These are phyloP conservation scores for Leishmania braziliensis DNA, from an alignment of 208 protist genomes.

Conservation along the genomic window DNA sequence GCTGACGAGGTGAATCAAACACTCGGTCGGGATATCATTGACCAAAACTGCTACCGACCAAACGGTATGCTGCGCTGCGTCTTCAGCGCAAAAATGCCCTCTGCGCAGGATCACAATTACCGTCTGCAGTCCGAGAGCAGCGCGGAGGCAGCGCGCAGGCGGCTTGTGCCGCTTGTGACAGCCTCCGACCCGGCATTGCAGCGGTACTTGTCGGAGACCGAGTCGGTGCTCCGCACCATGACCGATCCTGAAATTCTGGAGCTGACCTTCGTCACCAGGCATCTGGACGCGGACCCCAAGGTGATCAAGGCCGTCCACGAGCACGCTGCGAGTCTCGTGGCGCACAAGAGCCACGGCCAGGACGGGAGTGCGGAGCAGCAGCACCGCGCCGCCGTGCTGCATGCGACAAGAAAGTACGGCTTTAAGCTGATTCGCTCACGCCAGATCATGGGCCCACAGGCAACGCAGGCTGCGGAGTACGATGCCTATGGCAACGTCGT, in stretches of 20 bases:
- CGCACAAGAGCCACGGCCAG: constrained; percentile 8
- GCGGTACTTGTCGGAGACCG: constrained; percentile 50
- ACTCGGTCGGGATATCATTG: constrained; percentile 61
- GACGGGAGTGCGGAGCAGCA: constrained; percentile 16
- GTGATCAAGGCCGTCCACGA: constrained; percentile 28
- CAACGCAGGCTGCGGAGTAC: constrained; percentile 56
- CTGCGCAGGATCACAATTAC: constrained; percentile 28
- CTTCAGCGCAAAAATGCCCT: constrained; percentile 65
- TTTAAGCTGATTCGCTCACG: constrained; percentile 61
- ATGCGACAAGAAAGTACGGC: constrained; percentile 28
- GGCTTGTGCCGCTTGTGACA: constrained; percentile 48
- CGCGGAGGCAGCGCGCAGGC: constrained; percentile 24
- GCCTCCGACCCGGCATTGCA: constrained; percentile 57
- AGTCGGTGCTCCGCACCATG: constrained; percentile 52
- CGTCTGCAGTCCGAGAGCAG: constrained; percentile 8
- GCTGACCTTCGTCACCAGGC: constrained; percentile 65
- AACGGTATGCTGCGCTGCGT: constrained; percentile 85
- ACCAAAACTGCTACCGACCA: constrained; percentile 71
- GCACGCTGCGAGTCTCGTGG: constrained; percentile 18
- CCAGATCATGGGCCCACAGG: constrained; percentile 58
- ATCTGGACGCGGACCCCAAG: constrained; percentile 36
- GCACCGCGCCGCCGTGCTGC: constrained; percentile 24
- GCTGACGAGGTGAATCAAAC: constrained; percentile 81
- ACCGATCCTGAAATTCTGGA: constrained; percentile 74
- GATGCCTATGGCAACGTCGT: constrained; percentile 84